Base-by-base conservation (phyloP, 2,329 filamentous ascomycete species). In the Phaeoacremonium minimum region DNA sequence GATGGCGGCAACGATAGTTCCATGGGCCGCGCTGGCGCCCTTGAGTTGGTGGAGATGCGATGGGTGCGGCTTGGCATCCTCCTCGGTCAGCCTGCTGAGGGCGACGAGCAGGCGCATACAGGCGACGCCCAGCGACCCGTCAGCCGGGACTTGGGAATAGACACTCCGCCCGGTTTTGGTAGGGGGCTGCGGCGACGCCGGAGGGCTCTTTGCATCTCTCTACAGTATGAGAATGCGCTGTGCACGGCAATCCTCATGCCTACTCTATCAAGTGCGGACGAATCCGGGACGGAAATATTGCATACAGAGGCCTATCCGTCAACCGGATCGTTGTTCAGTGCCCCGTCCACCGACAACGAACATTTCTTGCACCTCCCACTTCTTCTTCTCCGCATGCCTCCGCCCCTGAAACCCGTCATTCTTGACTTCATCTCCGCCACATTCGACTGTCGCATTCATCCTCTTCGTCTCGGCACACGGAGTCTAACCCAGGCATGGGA, bases 361-460 rank as follows among this genome's bases (percentile, higher is more conserved):
- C 48, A 51, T 2, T 78, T 78, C 36, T 20, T 73, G 4, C 51
- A 63, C 18, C 58, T 79, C 0, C 75, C 75, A 0, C 56, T 80
- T 0, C 57, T 80, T 3, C 56, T 80, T 1, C 52, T 77, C 18
- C 66, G 74, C 16, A 77, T 79, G 71, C 75, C 76, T 0, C 56
- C 67, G 4, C 55, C 72, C 3, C 56, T 80, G 1, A 75, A 74
- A 45, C 40, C 57, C 3, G 56, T 72, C 15, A 46, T 80, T 1
- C 42, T 61, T n/a, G 64, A 69, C 15, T 80, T 78, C 51, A 55
- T 80, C 9, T 60, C 66, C 4, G 64, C 55, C 29, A 67, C 67
- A 1, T 79, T 80, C 43, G 76, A 80, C 55, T 77, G 73, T 42
- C 73, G 72, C 18, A 65, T 78, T 30, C 69, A 62, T 36, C 58